Percentiles rank a stretch among this genome's conserved stretches.
Conservation (phyloP, 2,329 filamentous ascomycete species). For the Aspergillus sp. region DNA sequence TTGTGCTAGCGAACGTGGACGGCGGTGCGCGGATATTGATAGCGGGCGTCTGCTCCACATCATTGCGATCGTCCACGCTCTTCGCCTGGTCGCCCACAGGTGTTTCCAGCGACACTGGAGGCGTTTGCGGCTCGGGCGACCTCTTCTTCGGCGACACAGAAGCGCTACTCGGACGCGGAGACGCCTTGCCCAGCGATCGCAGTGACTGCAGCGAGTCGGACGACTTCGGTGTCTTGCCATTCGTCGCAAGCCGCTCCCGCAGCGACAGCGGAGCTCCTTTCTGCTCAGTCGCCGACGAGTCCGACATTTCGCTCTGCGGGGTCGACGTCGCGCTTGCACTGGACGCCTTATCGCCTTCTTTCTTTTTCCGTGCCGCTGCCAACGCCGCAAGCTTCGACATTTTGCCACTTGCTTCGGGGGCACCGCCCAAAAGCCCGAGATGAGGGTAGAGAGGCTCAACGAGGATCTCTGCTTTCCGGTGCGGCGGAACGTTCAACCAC, state of each 20-base stretch:
- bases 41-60: conserved; percentile 14
- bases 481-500: conserved; percentile 71
- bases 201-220: conserved; percentile 22
- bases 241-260: conserved; percentile 36
- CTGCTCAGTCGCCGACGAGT: conserved; percentile 16
- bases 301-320: conserved; percentile 2
- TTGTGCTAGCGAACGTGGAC: conserved; percentile 50
- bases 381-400: conserved; percentile 88
- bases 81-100: conserved; percentile 2
- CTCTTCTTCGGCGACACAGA: conserved; percentile 17
- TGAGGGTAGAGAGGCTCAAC: conserved; percentile 57
- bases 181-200: conserved; percentile 19
- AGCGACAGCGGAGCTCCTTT: conserved; percentile 31
- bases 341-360: conserved; percentile 61
- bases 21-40: conserved; percentile 43
- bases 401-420: conserved; percentile 61
- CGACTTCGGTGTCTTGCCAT: conserved; percentile 25
- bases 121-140: conserved; percentile 16
- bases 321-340: conserved; percentile 7
- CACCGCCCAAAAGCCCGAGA: conserved; percentile 75
- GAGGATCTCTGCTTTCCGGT: conserved; percentile 63
- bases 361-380: conserved; percentile 81
- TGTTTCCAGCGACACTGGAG: conserved; percentile 1
- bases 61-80: conserved; percentile 4
- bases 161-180: conserved; percentile 12